phyloP scores from a whole-genome alignment of 257 asterid genomes.

The Fraxinus quadrangulata region DNA sequence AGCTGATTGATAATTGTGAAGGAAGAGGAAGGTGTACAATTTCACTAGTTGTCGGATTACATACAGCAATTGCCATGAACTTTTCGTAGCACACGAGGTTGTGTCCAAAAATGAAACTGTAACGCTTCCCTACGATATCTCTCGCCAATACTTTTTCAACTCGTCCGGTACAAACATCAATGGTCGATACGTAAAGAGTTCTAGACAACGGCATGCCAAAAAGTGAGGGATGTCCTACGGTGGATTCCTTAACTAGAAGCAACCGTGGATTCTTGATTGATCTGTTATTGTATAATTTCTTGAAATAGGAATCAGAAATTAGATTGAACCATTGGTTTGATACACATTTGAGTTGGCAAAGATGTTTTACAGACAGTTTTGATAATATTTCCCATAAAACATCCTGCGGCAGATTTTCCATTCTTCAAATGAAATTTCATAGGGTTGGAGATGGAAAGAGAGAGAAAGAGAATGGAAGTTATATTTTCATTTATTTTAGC shows the following conservation, averaged over 20 bases:
- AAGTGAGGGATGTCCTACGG: conserved; percentile 5
- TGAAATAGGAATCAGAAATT: conserved; percentile 18
- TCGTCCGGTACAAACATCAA: conserved; percentile 8
- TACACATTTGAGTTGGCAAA: conserved; percentile 24
- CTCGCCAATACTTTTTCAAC: background rate
- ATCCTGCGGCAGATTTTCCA: conserved; percentile 8
- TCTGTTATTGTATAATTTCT: background rate
- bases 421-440: background rate
- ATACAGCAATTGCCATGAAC: background rate
- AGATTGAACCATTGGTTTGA: conserved; percentile 21
- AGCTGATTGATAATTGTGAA: background rate
- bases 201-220: conserved; percentile 1
- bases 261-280: conserved; percentile 7
- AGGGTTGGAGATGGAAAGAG: background rate
- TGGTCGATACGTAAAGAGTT: conserved; percentile 11
- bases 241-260: conserved; percentile 16
- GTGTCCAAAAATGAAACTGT: background rate
- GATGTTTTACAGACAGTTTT: conserved; percentile 17
- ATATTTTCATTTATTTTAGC: background rate
- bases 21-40: conserved; percentile 12
- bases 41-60: conserved; percentile 17
- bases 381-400: conserved; percentile 13
- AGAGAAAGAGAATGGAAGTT: background rate
- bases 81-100: background rate
- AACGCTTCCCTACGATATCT: background rate